Percentiles rank a stretch among this genome's conserved stretches.
Conservation (phyloP, 306 rosid genomes). For the Pueraria montana region DNA sequence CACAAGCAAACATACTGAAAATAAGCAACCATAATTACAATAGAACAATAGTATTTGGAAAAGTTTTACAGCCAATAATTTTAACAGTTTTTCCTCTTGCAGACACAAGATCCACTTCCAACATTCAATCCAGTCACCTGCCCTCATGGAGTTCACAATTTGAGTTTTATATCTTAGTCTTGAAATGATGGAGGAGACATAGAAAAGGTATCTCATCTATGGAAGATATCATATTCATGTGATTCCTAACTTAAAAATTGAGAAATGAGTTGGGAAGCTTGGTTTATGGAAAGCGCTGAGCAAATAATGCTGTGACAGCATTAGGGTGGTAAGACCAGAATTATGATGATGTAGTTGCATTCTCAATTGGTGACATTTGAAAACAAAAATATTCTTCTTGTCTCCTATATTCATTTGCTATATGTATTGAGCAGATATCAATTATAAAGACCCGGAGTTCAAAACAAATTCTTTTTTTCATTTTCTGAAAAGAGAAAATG, state of each 20-base stretch:
- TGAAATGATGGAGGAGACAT: slow-evolving; percentile 24
- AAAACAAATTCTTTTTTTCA: too few relatives aligned
- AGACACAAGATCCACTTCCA: slow-evolving; percentile 31
- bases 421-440: slow-evolving; percentile 31
- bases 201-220: neutral
- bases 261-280: slow-evolving; percentile 37
- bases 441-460: neutral
- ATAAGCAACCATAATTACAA: too few relatives aligned
- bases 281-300: slow-evolving; percentile 10
- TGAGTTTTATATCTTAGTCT: neutral
- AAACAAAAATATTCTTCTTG: slow-evolving; percentile 29
- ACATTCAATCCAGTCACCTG: neutral
- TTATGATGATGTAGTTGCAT: slow-evolving; percentile 2
- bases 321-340: neutral
- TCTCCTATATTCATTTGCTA: slow-evolving; percentile 28
- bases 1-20: too few relatives aligned
- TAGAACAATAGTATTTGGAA: too few relatives aligned
- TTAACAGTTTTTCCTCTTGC: slow-evolving; percentile 19
- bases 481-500: too few relatives aligned
- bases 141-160: neutral
- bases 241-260: slow-evolving; percentile 23
- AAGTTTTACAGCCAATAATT: too few relatives aligned
- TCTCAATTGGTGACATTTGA: slow-evolving; percentile 2
- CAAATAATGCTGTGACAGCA: slow-evolving; percentile 11
- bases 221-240: slow-evolving; percentile 30